These are phyloP conservation scores for Colletotrichum sublineola DNA, from an alignment of 2,329 filamentous ascomycete genomes.

Conservation along the genomic window DNA sequence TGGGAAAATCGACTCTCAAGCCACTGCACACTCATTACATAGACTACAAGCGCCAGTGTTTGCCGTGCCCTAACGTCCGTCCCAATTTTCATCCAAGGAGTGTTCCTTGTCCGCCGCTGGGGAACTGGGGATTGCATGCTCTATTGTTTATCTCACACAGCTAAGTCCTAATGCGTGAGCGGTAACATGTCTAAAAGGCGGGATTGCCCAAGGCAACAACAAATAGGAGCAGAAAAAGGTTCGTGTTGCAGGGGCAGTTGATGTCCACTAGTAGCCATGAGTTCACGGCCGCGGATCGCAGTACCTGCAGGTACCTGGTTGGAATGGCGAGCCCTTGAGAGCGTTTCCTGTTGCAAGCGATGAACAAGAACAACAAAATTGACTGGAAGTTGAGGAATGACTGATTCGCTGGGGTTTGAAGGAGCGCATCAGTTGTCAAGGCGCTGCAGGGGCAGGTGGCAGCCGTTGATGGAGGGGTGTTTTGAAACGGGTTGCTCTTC, in stretches of 20 bases:
- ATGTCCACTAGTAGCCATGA: background rate
- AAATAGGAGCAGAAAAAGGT: conserved; percentile 3
- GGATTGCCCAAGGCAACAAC: background rate
- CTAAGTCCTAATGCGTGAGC: conserved; percentile 6
- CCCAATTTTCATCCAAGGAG: conserved; percentile 10
- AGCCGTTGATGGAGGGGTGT: conserved; percentile 6
- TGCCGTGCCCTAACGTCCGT: background rate
- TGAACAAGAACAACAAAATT: conserved; percentile 2
- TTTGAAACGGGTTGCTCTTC: conserved; percentile 20
- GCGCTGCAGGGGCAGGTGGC: conserved; percentile 4
- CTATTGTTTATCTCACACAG: conserved; percentile 25
- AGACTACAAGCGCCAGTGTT: conserved; percentile 6
- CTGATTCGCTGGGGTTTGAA: background rate
- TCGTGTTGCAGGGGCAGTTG: background rate
- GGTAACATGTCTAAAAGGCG: conserved; percentile 5
- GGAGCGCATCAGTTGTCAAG: conserved; percentile 3
- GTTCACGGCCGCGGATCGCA: background rate
- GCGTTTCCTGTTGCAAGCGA: background rate
- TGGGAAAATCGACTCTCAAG: background rate
- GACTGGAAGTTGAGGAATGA: background rate
- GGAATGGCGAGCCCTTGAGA: background rate
- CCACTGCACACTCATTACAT: background rate
- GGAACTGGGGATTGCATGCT: conserved; percentile 30
- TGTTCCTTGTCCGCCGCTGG: conserved; percentile 29
- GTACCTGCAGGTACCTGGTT: too few species aligned